Evolutionary conservation across 768 basidiomycete species (phyloP).

Genomic region (Auriscalpium orientale): DNA sequence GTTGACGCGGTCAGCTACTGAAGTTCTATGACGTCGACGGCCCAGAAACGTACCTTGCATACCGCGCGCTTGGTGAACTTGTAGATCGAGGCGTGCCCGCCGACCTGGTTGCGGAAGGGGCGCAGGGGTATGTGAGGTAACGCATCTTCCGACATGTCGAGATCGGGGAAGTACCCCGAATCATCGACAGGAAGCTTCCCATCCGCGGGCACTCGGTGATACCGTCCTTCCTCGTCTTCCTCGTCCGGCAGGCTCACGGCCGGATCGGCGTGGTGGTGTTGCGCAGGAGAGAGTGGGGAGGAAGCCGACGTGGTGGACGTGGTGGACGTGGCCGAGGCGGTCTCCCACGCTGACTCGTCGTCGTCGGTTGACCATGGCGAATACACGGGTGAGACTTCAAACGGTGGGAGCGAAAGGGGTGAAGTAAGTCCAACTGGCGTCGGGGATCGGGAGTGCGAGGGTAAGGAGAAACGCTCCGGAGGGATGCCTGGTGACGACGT

Average conservation of each 20-base stretch:
- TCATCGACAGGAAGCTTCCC: conserved; percentile 7
- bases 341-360: conserved; percentile 73
- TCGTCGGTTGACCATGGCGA: conserved; percentile 75
- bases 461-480: neutral
- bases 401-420: conserved; percentile 18
- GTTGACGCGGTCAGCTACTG: conserved; percentile 8
- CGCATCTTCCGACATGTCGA: conserved; percentile 43
- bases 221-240: conserved; percentile 23
- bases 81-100: conserved; percentile 95
- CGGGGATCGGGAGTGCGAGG: conserved; percentile 28
- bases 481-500: conserved; percentile 5
- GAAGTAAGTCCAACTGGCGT: conserved; percentile 27
- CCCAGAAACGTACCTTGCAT: conserved; percentile 72
- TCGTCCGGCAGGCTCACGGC: conserved; percentile 23
- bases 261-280: conserved; percentile 24
- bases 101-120: conserved; percentile 96
- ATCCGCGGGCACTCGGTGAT: neutral
- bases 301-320: conserved; percentile 51
- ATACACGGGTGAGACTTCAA: conserved; percentile 15
- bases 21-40: conserved; percentile 3
- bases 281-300: conserved; percentile 29
- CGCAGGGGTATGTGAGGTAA: conserved; percentile 86
- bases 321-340: conserved; percentile 55
- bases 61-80: conserved; percentile 97
- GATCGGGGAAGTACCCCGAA: conserved; percentile 30